Conservation (phyloP, 2,329 filamentous ascomycete species). For the Septoria linicola region DNA sequence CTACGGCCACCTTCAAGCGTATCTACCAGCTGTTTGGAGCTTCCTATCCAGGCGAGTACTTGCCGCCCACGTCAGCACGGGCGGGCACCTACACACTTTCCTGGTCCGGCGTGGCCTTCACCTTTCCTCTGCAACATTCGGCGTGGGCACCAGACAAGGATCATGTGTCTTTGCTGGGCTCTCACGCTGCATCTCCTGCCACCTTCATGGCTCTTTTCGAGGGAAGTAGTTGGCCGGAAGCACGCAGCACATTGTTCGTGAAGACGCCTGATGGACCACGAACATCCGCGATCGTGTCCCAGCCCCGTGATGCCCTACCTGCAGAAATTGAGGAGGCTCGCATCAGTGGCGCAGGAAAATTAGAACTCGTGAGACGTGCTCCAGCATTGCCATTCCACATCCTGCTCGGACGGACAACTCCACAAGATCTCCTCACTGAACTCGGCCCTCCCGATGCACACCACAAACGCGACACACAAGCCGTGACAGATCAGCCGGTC, state of each 20-base stretch:
- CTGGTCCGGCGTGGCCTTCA: slow-evolving; percentile 92
- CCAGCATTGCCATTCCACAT: slow-evolving; percentile 68
- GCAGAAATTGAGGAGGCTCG: slow-evolving; percentile 83
- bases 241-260: slow-evolving; percentile 73
- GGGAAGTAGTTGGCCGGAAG: slow-evolving; percentile 86
- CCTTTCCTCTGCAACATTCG: slow-evolving; percentile 73
- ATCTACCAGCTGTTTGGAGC: slow-evolving; percentile 93
- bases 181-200: slow-evolving; percentile 71
- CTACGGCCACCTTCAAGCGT: slow-evolving; percentile 35
- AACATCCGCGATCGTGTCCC: slow-evolving; percentile 64
- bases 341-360: slow-evolving; percentile 72
- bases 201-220: slow-evolving; percentile 87
- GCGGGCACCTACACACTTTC: slow-evolving; percentile 83
- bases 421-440: slow-evolving; percentile 86
- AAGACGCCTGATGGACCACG: slow-evolving; percentile 72
- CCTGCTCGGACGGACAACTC: slow-evolving; percentile 78
- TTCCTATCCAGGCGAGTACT: slow-evolving; percentile 90
- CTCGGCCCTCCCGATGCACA: slow-evolving; percentile 92
- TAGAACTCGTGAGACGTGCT: slow-evolving; percentile 75
- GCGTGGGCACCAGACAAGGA: slow-evolving; percentile 75
- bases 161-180: slow-evolving; percentile 81
- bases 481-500: slow-evolving; percentile 20
- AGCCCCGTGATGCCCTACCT: slow-evolving; percentile 74
- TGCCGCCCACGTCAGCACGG: slow-evolving; percentile 59
- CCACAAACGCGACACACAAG: slow-evolving; percentile 52